Conservation (phyloP, 2,329 filamentous ascomycete genomes). For the Colletotrichum cereale region DNA sequence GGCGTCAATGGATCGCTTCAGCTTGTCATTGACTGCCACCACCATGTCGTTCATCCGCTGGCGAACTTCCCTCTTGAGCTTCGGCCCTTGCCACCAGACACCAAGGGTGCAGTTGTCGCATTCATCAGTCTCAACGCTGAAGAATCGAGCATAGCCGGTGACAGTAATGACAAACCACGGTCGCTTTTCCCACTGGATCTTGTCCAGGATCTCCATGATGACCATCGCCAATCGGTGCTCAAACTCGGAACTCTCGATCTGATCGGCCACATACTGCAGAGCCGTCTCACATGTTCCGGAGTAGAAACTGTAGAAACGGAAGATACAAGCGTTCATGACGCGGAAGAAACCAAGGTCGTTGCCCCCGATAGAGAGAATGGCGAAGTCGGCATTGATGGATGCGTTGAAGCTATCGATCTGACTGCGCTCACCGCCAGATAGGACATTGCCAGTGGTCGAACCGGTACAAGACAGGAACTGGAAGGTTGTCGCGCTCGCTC, state of each 20-base stretch:
- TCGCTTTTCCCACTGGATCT: constrained; percentile 58
- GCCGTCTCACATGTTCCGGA: constrained; percentile 59
- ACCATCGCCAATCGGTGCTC: constrained; percentile 54
- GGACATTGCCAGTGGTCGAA: constrained; percentile 55
- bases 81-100: constrained; percentile 60
- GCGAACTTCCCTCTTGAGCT: constrained; percentile 54
- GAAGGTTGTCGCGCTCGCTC: constrained; percentile 49
- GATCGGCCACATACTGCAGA: constrained; percentile 50
- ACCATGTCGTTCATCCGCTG: constrained; percentile 60
- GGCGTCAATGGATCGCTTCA: constrained; percentile 50
- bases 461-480: constrained; percentile 63
- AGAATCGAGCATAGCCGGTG: constrained; percentile 63
- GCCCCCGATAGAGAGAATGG: constrained; percentile 60
- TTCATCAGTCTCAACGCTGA: constrained; percentile 57
- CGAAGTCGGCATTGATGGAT: constrained; percentile 55
- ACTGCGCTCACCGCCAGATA: constrained; percentile 51
- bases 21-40: constrained; percentile 55
- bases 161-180: constrained; percentile 58
- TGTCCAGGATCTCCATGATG: constrained; percentile 59
- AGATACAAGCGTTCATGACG: constrained; percentile 63
- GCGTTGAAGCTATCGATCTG: constrained; percentile 58
- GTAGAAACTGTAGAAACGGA: constrained; percentile 63
- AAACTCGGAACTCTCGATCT: constrained; percentile 52
- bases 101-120: constrained; percentile 60
- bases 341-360: constrained; percentile 64